These are phyloP conservation scores for Pyracantha coccinea DNA, from an alignment of 331 rosid species.

Conservation along the genomic window DNA sequence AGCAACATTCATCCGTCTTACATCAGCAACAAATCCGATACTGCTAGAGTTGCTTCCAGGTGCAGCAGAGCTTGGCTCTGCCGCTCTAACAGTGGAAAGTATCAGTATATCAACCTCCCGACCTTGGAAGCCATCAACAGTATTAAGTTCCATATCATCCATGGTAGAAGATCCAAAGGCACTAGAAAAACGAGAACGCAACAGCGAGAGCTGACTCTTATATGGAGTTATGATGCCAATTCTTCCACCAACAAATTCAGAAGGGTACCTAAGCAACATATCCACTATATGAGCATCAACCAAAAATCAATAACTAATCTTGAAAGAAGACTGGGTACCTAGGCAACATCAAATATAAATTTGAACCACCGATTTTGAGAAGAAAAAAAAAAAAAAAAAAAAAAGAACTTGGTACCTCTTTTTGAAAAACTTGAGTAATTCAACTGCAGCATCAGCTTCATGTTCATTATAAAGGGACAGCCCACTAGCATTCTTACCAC, in stretches of 20 bases:
- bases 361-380: neutral
- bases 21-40: constrained; percentile 96
- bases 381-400: neutral
- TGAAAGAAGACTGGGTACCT: constrained; percentile 1
- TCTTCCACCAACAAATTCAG: constrained; percentile 70
- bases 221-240: constrained; percentile 92
- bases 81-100: constrained; percentile 92
- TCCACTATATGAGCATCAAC: constrained; percentile 14
- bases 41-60: constrained; percentile 45
- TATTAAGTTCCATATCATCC: constrained; percentile 70
- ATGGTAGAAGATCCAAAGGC: constrained; percentile 67
- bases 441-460: constrained; percentile 89
- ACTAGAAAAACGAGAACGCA: constrained; percentile 67
- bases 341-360: neutral
- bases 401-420: constrained; percentile 40
- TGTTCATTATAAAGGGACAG: constrained; percentile 80
- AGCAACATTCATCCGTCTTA: constrained; percentile 99
- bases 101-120: constrained; percentile 91
- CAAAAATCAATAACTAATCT: neutral
- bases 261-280: constrained; percentile 47
- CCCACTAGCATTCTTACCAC: constrained; percentile 65
- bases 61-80: constrained; percentile 12
- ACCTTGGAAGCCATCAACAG: constrained; percentile 98
- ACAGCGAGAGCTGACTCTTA: constrained; percentile 73
- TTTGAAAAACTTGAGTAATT: constrained; percentile 61